Percentiles rank a stretch among this genome's conserved stretches.
Conservation (phyloP, 441 rosid species). For the Brassica hybrid region DNA sequence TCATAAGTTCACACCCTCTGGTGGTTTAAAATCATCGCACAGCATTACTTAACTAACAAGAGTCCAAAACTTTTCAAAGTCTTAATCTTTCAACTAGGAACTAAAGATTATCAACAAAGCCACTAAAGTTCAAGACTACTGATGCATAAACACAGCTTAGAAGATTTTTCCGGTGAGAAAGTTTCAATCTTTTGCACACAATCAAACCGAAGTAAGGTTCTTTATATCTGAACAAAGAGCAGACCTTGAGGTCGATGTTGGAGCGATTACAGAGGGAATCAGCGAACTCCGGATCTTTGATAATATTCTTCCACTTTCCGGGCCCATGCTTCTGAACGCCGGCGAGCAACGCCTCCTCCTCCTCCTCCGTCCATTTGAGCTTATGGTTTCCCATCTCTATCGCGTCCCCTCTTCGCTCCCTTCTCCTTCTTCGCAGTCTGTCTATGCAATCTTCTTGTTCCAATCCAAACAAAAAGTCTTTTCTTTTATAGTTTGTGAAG, state of each 20-base stretch:
- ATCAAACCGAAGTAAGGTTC: no score
- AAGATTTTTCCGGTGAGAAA: no score
- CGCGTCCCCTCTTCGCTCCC: neutral
- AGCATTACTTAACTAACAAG: neutral
- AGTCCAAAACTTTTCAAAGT: neutral
- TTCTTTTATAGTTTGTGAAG: neutral
- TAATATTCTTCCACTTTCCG: conserved; percentile 91
- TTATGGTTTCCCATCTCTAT: conserved; percentile 93
- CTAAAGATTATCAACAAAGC: no score
- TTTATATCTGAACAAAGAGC: no score
- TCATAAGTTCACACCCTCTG: no score
- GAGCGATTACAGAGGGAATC: conserved; percentile 69
- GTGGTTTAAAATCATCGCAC: no score
- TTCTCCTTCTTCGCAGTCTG: no score
- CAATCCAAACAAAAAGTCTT: conserved; percentile 10
- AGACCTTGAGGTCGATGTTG: conserved; percentile 95
- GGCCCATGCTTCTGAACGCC: conserved; percentile 84
- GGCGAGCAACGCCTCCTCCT: conserved; percentile 77
- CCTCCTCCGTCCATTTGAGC: conserved; percentile 87
- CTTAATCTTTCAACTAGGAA: neutral
- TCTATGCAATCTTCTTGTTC: neutral
- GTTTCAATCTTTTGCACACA: no score
- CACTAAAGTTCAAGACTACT: no score
- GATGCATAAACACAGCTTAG: no score
- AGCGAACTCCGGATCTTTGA: conserved; percentile 75